Percentiles rank a stretch among this genome's conserved stretches.
These are phyloP conservation scores for Colletotrichum sp. DNA, from an alignment of 2,329 filamentous ascomycete genomes.

Conservation along the genomic window DNA sequence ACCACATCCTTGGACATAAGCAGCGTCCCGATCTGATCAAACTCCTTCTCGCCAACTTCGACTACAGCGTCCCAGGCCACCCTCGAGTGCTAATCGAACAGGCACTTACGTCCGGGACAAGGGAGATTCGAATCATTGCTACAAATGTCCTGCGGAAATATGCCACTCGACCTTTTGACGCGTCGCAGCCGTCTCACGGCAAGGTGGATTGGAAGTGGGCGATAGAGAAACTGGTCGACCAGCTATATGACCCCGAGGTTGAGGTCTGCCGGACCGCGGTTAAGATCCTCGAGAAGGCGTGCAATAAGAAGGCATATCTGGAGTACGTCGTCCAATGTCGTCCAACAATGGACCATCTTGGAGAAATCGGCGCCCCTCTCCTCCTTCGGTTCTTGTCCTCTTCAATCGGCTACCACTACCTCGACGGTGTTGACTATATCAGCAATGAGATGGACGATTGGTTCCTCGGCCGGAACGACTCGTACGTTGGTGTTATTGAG, in stretches of 20 bases:
- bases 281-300: slow-evolving; percentile 96
- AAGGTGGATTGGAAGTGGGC: slow-evolving; percentile 85
- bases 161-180: slow-evolving; percentile 61
- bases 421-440: slow-evolving; percentile 97
- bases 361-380: slow-evolving; percentile 93
- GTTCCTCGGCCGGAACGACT: slow-evolving; percentile 95
- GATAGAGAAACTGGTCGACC: slow-evolving; percentile 94
- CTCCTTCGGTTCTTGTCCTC: slow-evolving; percentile 93
- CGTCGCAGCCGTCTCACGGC: slow-evolving; percentile 33
- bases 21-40: slow-evolving; percentile 92
- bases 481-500: slow-evolving; percentile 93
- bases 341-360: slow-evolving; percentile 91
- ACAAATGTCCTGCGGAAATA: slow-evolving; percentile 90
- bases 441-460: slow-evolving; percentile 99
- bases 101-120: slow-evolving; percentile 88
- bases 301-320: slow-evolving; percentile 87
- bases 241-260: slow-evolving; percentile 95
- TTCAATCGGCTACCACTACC: slow-evolving; percentile 95
- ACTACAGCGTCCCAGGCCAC: slow-evolving; percentile 88
- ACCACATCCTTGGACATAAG: slow-evolving; percentile 92
- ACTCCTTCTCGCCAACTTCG: slow-evolving; percentile 86
- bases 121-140: slow-evolving; percentile 88
- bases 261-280: slow-evolving; percentile 96
- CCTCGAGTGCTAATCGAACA: slow-evolving; percentile 93
- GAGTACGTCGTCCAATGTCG: slow-evolving; percentile 98